These are phyloP conservation scores for Lepraria neglecta DNA, from an alignment of 495 filamentous ascomycete species.

Conservation along the genomic window DNA sequence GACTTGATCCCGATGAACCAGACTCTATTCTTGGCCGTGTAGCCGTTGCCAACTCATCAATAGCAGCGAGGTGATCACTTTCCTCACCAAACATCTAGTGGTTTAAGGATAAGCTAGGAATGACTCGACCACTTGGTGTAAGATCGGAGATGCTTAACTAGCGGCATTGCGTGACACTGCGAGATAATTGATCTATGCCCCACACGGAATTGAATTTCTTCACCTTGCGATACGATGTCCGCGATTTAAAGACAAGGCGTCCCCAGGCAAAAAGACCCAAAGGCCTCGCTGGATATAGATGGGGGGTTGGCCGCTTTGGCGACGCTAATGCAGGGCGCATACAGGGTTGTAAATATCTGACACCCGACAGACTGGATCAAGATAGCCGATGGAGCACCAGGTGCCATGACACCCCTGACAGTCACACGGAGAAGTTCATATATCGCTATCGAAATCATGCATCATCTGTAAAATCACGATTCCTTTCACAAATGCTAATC, in stretches of 20 bases:
- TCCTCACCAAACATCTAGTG: neutral
- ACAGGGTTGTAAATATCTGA: neutral
- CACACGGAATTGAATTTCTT: too few species aligned
- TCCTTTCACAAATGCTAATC: too few species aligned
- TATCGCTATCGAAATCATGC: neutral
- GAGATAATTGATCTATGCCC: neutral
- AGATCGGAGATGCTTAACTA: too few species aligned
- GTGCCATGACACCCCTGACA: neutral
- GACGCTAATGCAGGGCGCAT: constrained; percentile 1
- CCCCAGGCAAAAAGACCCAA: too few species aligned
- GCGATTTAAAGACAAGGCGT: neutral
- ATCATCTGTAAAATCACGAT: neutral
- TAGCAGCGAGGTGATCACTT: neutral
- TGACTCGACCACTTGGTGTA: neutral
- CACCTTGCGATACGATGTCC: neutral
- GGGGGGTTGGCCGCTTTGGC: neutral
- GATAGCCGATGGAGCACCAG: neutral
- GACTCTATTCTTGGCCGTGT: neutral
- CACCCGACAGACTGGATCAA: neutral
- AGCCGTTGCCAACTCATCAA: neutral
- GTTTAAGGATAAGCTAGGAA: neutral
- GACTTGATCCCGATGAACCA: neutral
- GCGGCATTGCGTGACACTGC: neutral
- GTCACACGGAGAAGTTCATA: neutral
- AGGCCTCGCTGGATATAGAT: too few species aligned